Conservation (phyloP, 1,284 basidiomycete genomes). For the Papiliotrema nemorosa region DNA sequence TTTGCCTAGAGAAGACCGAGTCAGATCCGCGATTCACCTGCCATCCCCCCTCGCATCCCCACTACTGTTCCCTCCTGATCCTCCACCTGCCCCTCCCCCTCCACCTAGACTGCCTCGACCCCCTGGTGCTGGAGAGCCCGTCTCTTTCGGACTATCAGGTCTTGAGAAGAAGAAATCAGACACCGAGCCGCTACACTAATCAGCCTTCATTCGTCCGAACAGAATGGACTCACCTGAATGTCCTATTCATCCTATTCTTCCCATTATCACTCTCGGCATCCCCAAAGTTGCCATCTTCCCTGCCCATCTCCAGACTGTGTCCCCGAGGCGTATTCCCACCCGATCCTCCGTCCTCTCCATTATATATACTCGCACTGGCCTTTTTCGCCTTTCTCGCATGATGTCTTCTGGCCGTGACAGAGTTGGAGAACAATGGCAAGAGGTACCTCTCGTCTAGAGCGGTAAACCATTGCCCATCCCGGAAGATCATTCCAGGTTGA, state of each 20-base stretch:
- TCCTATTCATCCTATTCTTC: constrained; percentile 43
- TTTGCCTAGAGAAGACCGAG: too few species aligned
- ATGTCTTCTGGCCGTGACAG: constrained; percentile 81
- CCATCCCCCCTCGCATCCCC: background rate
- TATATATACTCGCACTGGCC: constrained; percentile 20
- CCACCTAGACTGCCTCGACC: too few species aligned
- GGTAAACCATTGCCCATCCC: constrained; percentile 87
- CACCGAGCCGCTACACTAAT: constrained; percentile 29
- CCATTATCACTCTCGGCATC: constrained; percentile 47
- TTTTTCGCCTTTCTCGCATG: constrained; percentile 64
- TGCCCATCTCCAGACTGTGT: constrained; percentile 28
- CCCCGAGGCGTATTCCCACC: constrained; percentile 26
- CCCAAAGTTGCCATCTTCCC: constrained; percentile 21
- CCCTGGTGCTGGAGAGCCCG: background rate
- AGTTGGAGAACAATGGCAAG: constrained; percentile 90
- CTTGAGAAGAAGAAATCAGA: constrained; percentile 41
- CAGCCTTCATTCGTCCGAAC: background rate
- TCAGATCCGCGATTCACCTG: too few species aligned
- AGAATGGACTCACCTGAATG: constrained; percentile 42
- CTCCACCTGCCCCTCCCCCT: background rate
- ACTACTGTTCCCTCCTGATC: background rate
- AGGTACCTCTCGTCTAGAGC: constrained; percentile 91
- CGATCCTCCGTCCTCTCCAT: constrained; percentile 29
- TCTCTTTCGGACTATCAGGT: constrained; percentile 13
- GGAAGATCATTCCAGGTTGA: constrained; percentile 50